A percentile compares a stretch with the other conserved stretches of the same genome.
Evolutionary conservation across 495 filamentous ascomycete genomes (phyloP).

Genomic region (Penicillium tannophilum): DNA sequence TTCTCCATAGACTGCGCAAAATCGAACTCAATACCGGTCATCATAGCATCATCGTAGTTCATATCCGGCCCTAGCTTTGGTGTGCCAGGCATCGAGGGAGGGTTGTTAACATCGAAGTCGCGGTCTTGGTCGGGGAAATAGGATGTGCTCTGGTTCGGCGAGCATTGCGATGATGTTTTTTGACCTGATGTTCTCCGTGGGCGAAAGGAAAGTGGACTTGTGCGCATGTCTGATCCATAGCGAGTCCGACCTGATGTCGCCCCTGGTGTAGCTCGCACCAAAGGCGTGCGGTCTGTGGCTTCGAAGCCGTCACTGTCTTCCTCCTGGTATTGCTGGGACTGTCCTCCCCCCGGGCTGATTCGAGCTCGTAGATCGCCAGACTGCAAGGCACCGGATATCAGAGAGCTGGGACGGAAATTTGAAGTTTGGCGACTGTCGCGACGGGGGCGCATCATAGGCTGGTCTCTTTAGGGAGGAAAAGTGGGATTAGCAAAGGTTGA

Average conservation of each 20-base stretch:
- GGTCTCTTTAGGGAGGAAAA: slow-evolving; percentile 54
- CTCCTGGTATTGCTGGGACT: slow-evolving; percentile 27
- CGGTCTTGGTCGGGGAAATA: slow-evolving; percentile 35
- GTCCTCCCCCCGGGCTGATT: slow-evolving; percentile 32
- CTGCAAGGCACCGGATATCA: slow-evolving; percentile 30
- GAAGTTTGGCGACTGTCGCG: slow-evolving; percentile 58
- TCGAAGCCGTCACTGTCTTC: slow-evolving; percentile 57
- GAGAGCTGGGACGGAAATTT: slow-evolving; percentile 49
- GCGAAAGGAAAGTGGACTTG: slow-evolving; percentile 32
- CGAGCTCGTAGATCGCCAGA: slow-evolving; percentile 28
- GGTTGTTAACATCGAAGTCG: slow-evolving; percentile 89
- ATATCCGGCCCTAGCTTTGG: slow-evolving; percentile 62
- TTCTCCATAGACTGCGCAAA: slow-evolving; percentile 39
- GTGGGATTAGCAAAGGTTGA: slow-evolving; percentile 5
- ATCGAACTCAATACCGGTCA: slow-evolving; percentile 55
- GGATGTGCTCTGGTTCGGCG: slow-evolving; percentile 34
- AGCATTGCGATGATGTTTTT: slow-evolving; percentile 37
- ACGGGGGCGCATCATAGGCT: slow-evolving; percentile 69
- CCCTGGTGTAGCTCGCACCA: slow-evolving; percentile 36
- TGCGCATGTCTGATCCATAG: slow-evolving; percentile 44
- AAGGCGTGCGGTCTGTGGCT: slow-evolving; percentile 43
- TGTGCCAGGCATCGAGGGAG: slow-evolving; percentile 86
- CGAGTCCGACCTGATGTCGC: slow-evolving; percentile 27
- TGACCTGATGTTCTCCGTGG: slow-evolving; percentile 33
- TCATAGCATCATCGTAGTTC: slow-evolving; percentile 79